Evolutionary conservation across 306 rosid genomes (phyloP).

Genomic region (Cucumis sativus): DNA sequence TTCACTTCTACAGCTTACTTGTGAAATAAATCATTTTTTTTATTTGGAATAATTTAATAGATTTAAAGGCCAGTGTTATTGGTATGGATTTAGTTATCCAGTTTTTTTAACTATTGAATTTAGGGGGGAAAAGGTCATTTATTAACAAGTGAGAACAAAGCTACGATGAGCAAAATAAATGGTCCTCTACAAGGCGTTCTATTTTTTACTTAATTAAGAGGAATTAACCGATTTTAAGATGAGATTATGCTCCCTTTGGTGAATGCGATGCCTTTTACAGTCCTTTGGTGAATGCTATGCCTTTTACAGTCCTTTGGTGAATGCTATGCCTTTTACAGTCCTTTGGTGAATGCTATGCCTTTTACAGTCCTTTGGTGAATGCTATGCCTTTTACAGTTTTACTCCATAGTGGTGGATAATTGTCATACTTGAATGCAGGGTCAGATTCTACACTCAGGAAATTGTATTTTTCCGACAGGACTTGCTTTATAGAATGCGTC

Average conservation of each 20-base stretch:
- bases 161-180: background rate
- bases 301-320: background rate
- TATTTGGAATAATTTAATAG: background rate
- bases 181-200: background rate
- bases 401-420: background rate
- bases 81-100: background rate
- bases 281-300: background rate
- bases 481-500: slow-evolving; percentile 77
- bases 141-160: background rate
- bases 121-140: background rate
- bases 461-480: slow-evolving; percentile 83
- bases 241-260: background rate
- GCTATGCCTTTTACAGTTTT: background rate
- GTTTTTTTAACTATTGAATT: background rate
- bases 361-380: background rate
- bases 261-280: background rate
- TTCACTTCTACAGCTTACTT: background rate
- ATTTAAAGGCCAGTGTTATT: background rate
- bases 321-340: background rate
- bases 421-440: slow-evolving; percentile 36
- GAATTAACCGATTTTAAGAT: background rate
- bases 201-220: background rate
- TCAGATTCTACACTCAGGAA: slow-evolving; percentile 73
- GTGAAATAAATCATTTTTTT: background rate
- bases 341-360: background rate